Base-by-base conservation (phyloP, 2,329 filamentous ascomycete species). In the Calycina herbarum region DNA sequence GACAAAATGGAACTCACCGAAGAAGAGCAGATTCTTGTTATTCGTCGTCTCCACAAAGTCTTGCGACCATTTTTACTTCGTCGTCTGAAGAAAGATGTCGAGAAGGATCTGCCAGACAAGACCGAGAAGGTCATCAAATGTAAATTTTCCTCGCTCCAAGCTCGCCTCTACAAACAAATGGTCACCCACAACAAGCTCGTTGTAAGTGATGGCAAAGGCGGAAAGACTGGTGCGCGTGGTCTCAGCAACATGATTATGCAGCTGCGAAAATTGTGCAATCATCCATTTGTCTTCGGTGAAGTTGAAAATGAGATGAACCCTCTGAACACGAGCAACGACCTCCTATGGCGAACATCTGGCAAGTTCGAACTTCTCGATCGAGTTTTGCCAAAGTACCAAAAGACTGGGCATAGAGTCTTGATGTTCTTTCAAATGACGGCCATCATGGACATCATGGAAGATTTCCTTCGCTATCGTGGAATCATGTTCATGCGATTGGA, bases 381-480 rank as follows among this genome's bases (percentile, higher is more conserved):
- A 61, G 84, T 99, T 68, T 79, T 99, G 69, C 95, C 95, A 58
- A 99, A 99, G 80, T 98, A 99, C 79, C 87, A 92, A 72, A 89
- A 86, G 2, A 94, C 92, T 1, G 93, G 93, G 17, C 95, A 99
- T 86, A 91, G 95, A 79, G 93, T 98, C 33, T 84, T 99, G 77
- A 98, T 99, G 91, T 99, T 99, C 86, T 99, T 99, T 85, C 95
- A 99, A 78, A 99, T 99, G 95, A 99, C 95, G 3, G 94, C 96
- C 68, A 99, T 99, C 77, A 99, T 99, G 95, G 97, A 99, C 79
- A 99, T 99, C 75, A 98, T 99, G 95, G 95, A 99, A 74, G 95
- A 99, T 77, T 99, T 96, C 77, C 80, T 99, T 68, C 90, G 94
- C 3, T 90, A 93, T 75, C 87, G 92, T 70, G 90, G 89, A 58